Percentiles rank a stretch among this genome's conserved stretches.
Conservation (phyloP, 2,329 filamentous ascomycete genomes). For the Cladosporium colombiae region DNA sequence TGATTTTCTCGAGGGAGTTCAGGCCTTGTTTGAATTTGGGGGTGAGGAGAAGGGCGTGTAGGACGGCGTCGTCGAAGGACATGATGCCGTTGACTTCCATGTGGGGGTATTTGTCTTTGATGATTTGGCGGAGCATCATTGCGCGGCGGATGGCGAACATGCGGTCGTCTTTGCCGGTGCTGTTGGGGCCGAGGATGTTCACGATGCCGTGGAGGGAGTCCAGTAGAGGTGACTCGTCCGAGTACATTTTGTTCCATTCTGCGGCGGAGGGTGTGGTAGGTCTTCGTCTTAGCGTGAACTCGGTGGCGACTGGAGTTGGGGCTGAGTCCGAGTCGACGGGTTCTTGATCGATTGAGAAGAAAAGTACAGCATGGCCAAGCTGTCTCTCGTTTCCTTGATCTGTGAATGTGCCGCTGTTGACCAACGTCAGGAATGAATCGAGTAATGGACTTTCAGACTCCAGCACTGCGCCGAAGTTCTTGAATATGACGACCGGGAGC, state of each 20-base stretch:
- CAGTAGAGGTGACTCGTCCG: constrained; percentile 34
- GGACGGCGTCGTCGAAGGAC: constrained; percentile 38
- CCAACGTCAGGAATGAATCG: constrained; percentile 34
- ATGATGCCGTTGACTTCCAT: constrained; percentile 34
- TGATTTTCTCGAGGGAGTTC: constrained; percentile 37
- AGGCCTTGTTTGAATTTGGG: constrained; percentile 39
- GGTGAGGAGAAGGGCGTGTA: constrained; percentile 37
- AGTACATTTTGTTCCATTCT: constrained; percentile 19
- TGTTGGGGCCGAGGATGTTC: constrained; percentile 35
- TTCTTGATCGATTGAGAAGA: constrained; percentile 38
- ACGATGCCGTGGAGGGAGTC: constrained; percentile 38
- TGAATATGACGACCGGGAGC: constrained; percentile 34
- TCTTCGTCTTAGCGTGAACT: constrained; percentile 23
- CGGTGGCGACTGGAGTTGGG: constrained; percentile 30
- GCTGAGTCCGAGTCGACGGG: constrained; percentile 27
- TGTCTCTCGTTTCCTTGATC: constrained; percentile 32
- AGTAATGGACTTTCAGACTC: constrained; percentile 31
- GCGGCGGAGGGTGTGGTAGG: constrained; percentile 18
- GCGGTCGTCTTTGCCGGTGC: constrained; percentile 31
- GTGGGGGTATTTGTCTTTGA: constrained; percentile 36
- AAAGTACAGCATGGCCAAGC: constrained; percentile 34
- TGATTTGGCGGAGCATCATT: constrained; percentile 37
- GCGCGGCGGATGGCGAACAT: constrained; percentile 36
- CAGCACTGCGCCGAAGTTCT: constrained; percentile 37
- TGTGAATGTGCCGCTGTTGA: constrained; percentile 35